Evolutionary conservation across 139 green algal species (phyloP).

Genomic region (Pseudopediastrum boryanum): DNA sequence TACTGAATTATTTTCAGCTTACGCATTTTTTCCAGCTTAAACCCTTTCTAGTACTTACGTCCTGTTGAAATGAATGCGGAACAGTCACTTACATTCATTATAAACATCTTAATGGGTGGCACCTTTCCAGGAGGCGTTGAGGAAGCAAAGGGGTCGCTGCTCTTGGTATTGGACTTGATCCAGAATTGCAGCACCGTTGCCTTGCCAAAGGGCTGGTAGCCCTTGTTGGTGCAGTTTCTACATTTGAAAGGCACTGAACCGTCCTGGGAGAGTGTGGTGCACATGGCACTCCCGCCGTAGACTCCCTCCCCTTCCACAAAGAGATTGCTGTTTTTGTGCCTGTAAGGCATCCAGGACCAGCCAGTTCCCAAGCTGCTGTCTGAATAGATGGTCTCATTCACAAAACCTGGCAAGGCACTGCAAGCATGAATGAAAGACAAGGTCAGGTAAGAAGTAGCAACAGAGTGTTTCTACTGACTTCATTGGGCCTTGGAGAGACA

Average conservation of each 20-base stretch:
- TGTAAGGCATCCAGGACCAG: slow-evolving; percentile 44
- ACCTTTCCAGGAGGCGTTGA: slow-evolving; percentile 1
- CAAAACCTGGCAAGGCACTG: slow-evolving; percentile 29
- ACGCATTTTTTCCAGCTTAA: too few species aligned
- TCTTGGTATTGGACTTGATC: slow-evolving; percentile 36
- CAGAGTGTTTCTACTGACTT: background rate
- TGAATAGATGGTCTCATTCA: slow-evolving; percentile 38
- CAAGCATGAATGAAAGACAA: slow-evolving; percentile 11
- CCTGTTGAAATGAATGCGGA: too few species aligned
- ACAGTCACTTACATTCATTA: slow-evolving; percentile 29
- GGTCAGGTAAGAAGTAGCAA: slow-evolving; percentile 8
- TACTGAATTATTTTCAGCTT: too few species aligned
- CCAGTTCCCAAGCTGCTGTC: slow-evolving; percentile 37
- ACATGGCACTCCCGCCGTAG: slow-evolving; percentile 38
- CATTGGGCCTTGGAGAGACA: too few species aligned
- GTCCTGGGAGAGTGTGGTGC: slow-evolving; percentile 17
- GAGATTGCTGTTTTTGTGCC: slow-evolving; percentile 29
- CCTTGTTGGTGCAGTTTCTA: background rate
- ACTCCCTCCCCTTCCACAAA: slow-evolving; percentile 28
- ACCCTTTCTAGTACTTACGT: too few species aligned
- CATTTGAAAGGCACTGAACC: slow-evolving; percentile 32
- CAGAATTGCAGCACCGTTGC: slow-evolving; percentile 25
- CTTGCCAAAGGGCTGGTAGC: slow-evolving; percentile 42
- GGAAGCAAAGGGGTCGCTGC: slow-evolving; percentile 24
- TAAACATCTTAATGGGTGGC: slow-evolving; percentile 33